These are phyloP conservation scores for Euphorbia tirucalli DNA, from an alignment of 345 rosid species.

Conservation along the genomic window DNA sequence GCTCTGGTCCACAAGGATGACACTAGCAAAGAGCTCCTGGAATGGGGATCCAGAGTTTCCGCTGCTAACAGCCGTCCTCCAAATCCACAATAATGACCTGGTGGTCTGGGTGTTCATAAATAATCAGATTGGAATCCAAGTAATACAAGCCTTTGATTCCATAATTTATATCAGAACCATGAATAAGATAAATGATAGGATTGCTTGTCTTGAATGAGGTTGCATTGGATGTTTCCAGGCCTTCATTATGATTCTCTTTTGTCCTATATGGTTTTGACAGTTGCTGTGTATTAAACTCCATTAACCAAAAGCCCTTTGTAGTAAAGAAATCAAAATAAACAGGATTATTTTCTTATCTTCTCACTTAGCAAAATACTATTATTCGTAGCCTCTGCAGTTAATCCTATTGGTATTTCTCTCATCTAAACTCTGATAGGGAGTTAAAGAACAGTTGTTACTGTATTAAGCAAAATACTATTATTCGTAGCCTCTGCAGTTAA, in stretches of 20 bases:
- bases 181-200: conserved; percentile 9
- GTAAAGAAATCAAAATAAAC: neutral
- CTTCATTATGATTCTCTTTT: neutral
- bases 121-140: neutral
- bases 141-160: neutral
- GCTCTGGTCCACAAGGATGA: conserved; percentile 65
- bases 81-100: conserved; percentile 49
- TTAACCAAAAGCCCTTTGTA: neutral
- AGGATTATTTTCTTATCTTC: neutral
- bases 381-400: too few relatives aligned
- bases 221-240: too few relatives aligned
- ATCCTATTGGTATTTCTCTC: too few relatives aligned
- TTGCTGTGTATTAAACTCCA: neutral
- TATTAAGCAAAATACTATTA: too few relatives aligned
- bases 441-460: too few relatives aligned
- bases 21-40: conserved; percentile 77
- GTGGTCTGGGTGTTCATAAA: neutral
- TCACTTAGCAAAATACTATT: neutral
- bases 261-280: neutral
- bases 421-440: too few relatives aligned
- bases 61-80: conserved; percentile 70
- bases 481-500: too few relatives aligned
- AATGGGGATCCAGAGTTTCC: conserved; percentile 78
- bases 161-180: neutral
- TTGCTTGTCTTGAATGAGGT: neutral